Evolutionary conservation across 2,329 filamentous ascomycete species (phyloP), one percentile per base, ranked within the genome.

Genomic region (Diaporthe ampelina): DNA sequence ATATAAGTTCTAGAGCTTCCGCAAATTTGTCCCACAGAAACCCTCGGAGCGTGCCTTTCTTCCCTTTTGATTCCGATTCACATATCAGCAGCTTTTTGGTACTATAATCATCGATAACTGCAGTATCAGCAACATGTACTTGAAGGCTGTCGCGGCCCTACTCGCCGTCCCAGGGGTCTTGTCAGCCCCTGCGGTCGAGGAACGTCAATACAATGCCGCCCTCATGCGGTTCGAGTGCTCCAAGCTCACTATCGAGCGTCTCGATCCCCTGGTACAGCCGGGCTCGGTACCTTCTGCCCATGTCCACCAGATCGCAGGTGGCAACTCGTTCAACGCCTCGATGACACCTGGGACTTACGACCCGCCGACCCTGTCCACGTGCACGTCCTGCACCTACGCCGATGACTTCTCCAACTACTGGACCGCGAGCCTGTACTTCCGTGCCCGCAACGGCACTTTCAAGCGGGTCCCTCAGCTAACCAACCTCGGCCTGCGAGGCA

Each of bases 391-490:
- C 35, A 69, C 72, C 32, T 73, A 70, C 21, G 57, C 72, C 32
- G 54, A 73, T 15, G 72, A 73, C 45, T 69, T 58, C 35, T 70
- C 52, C 32, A 73, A 73, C 35, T 73, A 70, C 26, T 73, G 72
- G 35, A 67, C 73, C n/a, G 69, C 73, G 10, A 74, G 56, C 52
- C 58, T 72, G 19, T 54, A 70, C 52, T 63, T 72, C 15, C 54
- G 69, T 15, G 77, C 78, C 4, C 58, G 72, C 57, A 79, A 79
- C 71, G 77, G 77, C 43, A 78, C 77, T 35, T 78, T 76, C 75
- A 74, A 78, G 63, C 76, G 77, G 17, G 78, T 79, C 45, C 82
- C 82, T 4, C 82, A 86, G 78, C 63, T 69, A 37, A 83, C 40
- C 21, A 67, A 67, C 45, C 63, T 67, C 43, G 63, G 63, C 45